These are phyloP conservation scores for Trichophyton simii DNA, from an alignment of 2,329 filamentous ascomycete genomes.

Conservation along the genomic window DNA sequence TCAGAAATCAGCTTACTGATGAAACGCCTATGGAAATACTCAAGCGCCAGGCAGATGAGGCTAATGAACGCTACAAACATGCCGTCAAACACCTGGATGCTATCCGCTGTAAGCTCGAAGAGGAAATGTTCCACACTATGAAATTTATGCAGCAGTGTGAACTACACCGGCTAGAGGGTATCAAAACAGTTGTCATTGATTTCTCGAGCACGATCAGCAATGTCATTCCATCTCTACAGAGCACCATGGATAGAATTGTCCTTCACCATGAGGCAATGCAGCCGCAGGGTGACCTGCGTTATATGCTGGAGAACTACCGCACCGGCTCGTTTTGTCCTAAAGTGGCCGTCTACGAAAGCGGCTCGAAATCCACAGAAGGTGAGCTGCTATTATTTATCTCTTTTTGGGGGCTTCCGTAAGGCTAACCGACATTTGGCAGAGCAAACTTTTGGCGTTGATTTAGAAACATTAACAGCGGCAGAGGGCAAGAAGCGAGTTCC, in stretches of 20 bases:
- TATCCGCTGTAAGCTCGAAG: slow-evolving; percentile 85
- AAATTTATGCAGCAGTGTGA: slow-evolving; percentile 97
- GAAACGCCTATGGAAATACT: slow-evolving; percentile 81
- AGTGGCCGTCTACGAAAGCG: slow-evolving; percentile 93
- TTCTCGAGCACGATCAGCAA: slow-evolving; percentile 97
- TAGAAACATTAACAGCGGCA: slow-evolving; percentile 85
- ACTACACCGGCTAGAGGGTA: slow-evolving; percentile 86
- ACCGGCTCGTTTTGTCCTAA: slow-evolving; percentile 85
- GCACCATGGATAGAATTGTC: slow-evolving; percentile 97
- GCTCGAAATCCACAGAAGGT: slow-evolving; percentile 91
- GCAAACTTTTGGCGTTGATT: slow-evolving; percentile 92
- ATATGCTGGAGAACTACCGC: slow-evolving; percentile 90
- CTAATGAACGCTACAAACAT: slow-evolving; percentile 87
- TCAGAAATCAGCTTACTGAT: slow-evolving; percentile 82
- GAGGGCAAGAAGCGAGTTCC: slow-evolving; percentile 85
- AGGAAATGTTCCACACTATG: slow-evolving; percentile 82
- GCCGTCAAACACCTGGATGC: slow-evolving; percentile 77
- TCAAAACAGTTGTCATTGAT: slow-evolving; percentile 95
- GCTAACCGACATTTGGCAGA: slow-evolving; percentile 36
- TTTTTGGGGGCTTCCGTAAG: not conserved
- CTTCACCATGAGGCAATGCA: slow-evolving; percentile 98
- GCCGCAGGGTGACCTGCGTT: slow-evolving; percentile 75
- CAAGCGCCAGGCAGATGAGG: slow-evolving; percentile 74
- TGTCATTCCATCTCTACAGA: slow-evolving; percentile 89
- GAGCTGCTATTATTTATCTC: slow-evolving; percentile 12